Conservation (phyloP, 1,139 yeast species). For the Suhomyces taliae region DNA sequence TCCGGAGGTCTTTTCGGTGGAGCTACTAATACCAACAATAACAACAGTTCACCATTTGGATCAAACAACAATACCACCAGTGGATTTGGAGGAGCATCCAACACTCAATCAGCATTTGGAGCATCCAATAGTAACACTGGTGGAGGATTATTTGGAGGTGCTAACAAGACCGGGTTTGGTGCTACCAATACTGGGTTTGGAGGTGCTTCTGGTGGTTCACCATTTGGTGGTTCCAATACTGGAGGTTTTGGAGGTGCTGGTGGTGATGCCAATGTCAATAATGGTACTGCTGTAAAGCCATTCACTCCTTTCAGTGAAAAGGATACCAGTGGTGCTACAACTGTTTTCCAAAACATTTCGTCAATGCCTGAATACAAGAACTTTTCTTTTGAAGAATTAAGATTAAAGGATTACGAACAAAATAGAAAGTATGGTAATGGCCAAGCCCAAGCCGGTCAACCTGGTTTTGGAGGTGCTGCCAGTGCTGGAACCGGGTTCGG, state of each 20-base stretch:
- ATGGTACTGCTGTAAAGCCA: constrained; percentile 76
- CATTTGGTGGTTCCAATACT: constrained; percentile 27
- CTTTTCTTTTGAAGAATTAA: constrained; percentile 82
- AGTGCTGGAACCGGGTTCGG: constrained; percentile 14
- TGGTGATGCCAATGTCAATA: constrained; percentile 40
- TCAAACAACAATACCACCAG: constrained; percentile 20
- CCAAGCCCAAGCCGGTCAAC: constrained; percentile 14
- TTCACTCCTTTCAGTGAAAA: constrained; percentile 68
- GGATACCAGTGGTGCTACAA: constrained; percentile 62
- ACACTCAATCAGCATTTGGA: constrained; percentile 18
- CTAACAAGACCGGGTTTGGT: constrained; percentile 26
- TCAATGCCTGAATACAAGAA: constrained; percentile 89
- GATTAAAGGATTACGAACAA: constrained; percentile 84
- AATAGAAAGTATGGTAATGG: constrained; percentile 60
- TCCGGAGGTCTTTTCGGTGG: constrained; percentile 11
- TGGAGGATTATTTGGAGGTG: constrained; percentile 25
- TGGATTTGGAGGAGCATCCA: constrained; percentile 7
- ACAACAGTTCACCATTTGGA: constrained; percentile 10
- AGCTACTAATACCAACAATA: constrained; percentile 7
- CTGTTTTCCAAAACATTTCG: constrained; percentile 69
- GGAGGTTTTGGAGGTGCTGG: constrained; percentile 32
- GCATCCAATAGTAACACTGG: constrained; percentile 16
- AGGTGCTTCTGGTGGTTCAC: constrained; percentile 20
- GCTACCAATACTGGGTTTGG: constrained; percentile 18
- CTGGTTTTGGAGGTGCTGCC: constrained; percentile 23